Conservation (phyloP, 306 rosid genomes). For the Potentilla sterilis region DNA sequence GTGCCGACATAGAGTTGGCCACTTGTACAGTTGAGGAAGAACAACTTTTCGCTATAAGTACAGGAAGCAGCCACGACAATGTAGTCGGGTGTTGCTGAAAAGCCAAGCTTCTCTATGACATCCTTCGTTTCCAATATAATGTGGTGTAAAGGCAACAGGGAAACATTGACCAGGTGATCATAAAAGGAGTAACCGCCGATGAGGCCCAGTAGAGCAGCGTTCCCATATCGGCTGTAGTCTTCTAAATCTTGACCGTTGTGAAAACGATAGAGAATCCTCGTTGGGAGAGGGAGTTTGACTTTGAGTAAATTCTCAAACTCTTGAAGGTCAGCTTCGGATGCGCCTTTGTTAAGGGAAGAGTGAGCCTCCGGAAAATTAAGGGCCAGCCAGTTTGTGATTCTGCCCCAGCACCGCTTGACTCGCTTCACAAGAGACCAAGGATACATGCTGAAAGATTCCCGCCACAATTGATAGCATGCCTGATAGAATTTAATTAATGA, state of each 20-base stretch:
- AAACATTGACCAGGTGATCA: slow-evolving; percentile 53
- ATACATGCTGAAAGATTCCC: slow-evolving; percentile 63
- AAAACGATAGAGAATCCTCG: slow-evolving; percentile 77
- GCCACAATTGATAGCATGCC: slow-evolving; percentile 67
- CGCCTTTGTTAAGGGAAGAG: slow-evolving; percentile 69
- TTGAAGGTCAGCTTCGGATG: slow-evolving; percentile 64
- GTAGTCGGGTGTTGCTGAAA: slow-evolving; percentile 42
- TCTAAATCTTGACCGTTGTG: slow-evolving; percentile 70
- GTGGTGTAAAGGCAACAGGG: slow-evolving; percentile 56
- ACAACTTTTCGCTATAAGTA: slow-evolving; percentile 41
- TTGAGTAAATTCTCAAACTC: slow-evolving; percentile 48
- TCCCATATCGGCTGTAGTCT: too few species aligned
- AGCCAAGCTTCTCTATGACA: slow-evolving; percentile 25
- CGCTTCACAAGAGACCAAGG: slow-evolving; percentile 89
- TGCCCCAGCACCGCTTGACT: slow-evolving; percentile 73
- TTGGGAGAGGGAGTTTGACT: slow-evolving; percentile 77
- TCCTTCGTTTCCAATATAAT: slow-evolving; percentile 40
- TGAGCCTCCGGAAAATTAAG: slow-evolving; percentile 62
- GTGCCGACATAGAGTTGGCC: slow-evolving; percentile 86
- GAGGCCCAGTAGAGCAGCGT: slow-evolving; percentile 34
- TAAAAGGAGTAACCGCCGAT: slow-evolving; percentile 87
- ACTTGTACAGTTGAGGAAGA: slow-evolving; percentile 66
- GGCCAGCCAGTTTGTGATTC: slow-evolving; percentile 51
- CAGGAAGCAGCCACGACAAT: slow-evolving; percentile 67
- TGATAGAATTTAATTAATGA: slow-evolving; percentile 1